These are phyloP conservation scores for Astrothelium subdiscretum DNA, from an alignment of 495 filamentous ascomycete species.

Conservation along the genomic window DNA sequence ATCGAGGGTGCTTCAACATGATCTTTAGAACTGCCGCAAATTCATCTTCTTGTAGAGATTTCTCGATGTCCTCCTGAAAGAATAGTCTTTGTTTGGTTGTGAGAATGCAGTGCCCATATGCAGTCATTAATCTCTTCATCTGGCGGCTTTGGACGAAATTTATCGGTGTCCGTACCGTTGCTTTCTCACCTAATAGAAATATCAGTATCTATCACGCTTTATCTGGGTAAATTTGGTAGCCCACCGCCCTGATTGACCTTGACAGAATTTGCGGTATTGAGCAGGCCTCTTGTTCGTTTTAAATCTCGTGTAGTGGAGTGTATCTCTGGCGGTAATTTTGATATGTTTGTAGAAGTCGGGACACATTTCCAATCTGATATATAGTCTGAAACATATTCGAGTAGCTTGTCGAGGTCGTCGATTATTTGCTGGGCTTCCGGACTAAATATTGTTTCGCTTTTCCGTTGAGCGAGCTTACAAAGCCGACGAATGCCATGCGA, in stretches of 20 bases:
- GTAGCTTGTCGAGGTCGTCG: background rate
- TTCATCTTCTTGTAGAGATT: background rate
- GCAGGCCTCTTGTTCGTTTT: background rate
- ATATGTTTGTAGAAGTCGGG: background rate
- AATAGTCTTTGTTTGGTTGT: background rate
- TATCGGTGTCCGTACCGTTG: background rate
- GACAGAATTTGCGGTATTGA: background rate
- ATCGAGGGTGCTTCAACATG: background rate
- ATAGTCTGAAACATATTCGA: background rate
- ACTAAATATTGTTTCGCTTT: background rate
- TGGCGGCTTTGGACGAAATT: background rate
- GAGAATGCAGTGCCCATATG: background rate
- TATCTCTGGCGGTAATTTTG: background rate
- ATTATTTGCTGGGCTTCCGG: background rate
- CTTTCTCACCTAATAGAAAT: background rate
- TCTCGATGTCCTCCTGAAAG: background rate
- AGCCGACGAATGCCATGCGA: background rate
- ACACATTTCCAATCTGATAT: background rate
- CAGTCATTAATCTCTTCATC: background rate
- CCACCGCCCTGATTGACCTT: background rate
- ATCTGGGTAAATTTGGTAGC: background rate
- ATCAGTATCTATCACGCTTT: background rate
- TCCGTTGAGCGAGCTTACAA: background rate
- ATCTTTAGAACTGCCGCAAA: background rate
- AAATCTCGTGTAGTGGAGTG: background rate